A percentile compares a stretch with the other conserved stretches of the same genome.
Conservation (phyloP, 768 basidiomycete species). For the Lentinula detonsa region DNA sequence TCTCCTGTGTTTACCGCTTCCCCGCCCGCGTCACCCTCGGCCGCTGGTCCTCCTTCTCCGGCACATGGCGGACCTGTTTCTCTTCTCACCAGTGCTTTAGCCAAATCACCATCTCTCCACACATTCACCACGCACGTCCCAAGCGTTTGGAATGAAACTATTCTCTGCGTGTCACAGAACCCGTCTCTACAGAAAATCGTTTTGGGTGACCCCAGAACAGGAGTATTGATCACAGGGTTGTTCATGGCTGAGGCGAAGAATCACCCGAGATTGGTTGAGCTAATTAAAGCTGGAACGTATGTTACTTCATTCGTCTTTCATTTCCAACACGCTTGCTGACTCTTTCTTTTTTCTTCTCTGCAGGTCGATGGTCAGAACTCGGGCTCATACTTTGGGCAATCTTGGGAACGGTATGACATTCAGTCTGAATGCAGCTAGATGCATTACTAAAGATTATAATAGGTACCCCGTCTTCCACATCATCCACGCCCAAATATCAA, state of each 20-base stretch:
- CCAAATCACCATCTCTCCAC: conserved; percentile 36
- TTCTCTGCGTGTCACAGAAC: conserved; percentile 45
- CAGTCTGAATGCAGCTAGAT: neutral
- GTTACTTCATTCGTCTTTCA: conserved; percentile 15
- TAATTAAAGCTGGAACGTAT: conserved; percentile 50
- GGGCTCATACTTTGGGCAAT: conserved; percentile 26
- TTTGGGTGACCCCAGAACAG: conserved; percentile 20
- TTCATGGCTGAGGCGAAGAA: conserved; percentile 54
- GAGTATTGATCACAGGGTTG: conserved; percentile 42
- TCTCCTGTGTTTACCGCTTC: neutral
- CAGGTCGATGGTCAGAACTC: conserved; percentile 28
- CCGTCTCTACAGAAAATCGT: conserved; percentile 41
- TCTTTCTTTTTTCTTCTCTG: neutral
- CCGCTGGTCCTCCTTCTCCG: neutral
- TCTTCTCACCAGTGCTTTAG: conserved; percentile 28
- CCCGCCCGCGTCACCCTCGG: neutral
- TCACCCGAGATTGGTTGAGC: conserved; percentile 42
- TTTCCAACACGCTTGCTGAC: conserved; percentile 5
- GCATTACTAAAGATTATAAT: too few relatives aligned
- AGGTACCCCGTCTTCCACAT: neutral
- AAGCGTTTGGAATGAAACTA: conserved; percentile 49
- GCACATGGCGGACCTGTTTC: conserved; percentile 24
- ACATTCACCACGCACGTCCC: conserved; percentile 50
- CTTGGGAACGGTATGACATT: neutral
- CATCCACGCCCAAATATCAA: neutral